A percentile compares a stretch with the other conserved stretches of the same genome.
Conservation (phyloP, 768 basidiomycete species). For the Boletus sp. region DNA sequence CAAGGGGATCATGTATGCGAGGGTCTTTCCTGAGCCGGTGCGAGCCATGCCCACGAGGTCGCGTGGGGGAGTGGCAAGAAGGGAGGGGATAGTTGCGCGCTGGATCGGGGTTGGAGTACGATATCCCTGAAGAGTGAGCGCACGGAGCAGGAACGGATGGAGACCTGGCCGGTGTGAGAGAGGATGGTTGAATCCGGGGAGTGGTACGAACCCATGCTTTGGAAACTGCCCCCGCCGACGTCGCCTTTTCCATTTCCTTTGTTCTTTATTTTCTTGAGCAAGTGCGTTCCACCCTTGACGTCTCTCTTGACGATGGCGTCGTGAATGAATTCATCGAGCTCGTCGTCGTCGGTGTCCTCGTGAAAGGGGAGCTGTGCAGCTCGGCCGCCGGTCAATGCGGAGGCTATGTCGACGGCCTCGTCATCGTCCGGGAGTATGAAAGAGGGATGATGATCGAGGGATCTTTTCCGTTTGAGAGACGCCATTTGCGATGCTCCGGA, state of each 20-base stretch:
- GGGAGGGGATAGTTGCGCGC: constrained; percentile 80
- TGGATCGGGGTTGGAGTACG: constrained; percentile 97
- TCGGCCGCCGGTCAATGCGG: constrained; percentile 44
- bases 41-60: constrained; percentile 98
- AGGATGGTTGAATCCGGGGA: background rate
- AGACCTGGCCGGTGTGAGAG: constrained; percentile 52
- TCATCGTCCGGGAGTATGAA: constrained; percentile 5
- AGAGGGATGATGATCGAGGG: background rate
- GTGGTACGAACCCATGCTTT: constrained; percentile 79
- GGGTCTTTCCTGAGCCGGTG: constrained; percentile 96
- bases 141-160: constrained; percentile 77
- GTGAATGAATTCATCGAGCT: constrained; percentile 62
- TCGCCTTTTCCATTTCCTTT: constrained; percentile 73
- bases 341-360: constrained; percentile 42
- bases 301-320: constrained; percentile 70
- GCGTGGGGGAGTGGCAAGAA: constrained; percentile 79
- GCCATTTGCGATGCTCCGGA: constrained; percentile 30
- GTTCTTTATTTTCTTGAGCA: constrained; percentile 76
- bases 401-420: constrained; percentile 66
- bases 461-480: constrained; percentile 32
- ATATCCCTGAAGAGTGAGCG: constrained; percentile 89
- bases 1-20: constrained; percentile 93
- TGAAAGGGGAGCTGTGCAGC: background rate
- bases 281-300: constrained; percentile 69
- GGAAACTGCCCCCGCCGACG: constrained; percentile 91